A percentile compares a stretch with the other conserved stretches of the same genome.
Conservation (phyloP, 148 eudicot species). For the Rhododendron ovatum region DNA sequence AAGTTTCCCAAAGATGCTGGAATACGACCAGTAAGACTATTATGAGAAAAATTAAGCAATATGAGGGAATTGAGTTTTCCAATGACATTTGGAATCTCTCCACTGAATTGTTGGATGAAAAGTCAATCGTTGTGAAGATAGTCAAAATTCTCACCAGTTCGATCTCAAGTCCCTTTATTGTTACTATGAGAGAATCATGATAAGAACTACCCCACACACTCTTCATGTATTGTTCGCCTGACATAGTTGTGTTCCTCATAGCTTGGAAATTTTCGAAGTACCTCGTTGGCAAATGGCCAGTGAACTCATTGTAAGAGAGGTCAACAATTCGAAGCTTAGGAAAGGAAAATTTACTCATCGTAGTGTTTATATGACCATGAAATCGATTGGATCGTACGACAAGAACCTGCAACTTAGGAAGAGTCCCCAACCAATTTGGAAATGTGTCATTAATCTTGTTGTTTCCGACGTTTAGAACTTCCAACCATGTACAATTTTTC, state of each 20-base stretch:
- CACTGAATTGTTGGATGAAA: conserved; percentile 15
- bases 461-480: not conserved
- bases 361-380: no score
- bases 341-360: no score
- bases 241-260: no score
- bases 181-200: not conserved
- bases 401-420: not conserved
- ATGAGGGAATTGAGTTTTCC: conserved; percentile 8
- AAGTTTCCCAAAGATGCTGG: conserved; percentile 8
- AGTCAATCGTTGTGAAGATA: not conserved
- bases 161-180: not conserved
- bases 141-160: not conserved
- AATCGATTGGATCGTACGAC: no score
- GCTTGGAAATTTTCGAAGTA: no score
- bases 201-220: no score
- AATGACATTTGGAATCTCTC: conserved; percentile 8
- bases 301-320: no score
- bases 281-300: no score
- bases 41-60: conserved; percentile 16
- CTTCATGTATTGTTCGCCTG: no score
- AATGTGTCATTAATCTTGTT: not conserved
- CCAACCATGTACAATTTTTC: no score
- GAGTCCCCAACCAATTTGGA: not conserved
- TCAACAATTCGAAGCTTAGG: no score
- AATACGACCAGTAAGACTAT: conserved; percentile 10